These are phyloP conservation scores for Conoideocrella luteorostrata DNA, from an alignment of 2,329 filamentous ascomycete species.

Conservation along the genomic window DNA sequence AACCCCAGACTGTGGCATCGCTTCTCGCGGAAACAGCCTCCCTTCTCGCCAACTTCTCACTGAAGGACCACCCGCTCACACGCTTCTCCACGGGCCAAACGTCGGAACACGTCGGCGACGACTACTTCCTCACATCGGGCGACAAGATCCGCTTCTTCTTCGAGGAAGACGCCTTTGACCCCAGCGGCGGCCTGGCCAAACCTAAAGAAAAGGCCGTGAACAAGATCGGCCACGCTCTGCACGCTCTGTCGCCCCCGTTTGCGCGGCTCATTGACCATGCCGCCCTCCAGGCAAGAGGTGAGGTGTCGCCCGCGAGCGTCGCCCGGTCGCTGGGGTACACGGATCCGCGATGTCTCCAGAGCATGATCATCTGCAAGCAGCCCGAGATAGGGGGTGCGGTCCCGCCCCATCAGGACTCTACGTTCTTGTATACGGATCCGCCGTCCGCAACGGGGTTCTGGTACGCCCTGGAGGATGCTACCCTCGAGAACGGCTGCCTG, in stretches of 20 bases:
- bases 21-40: slow-evolving; percentile 69
- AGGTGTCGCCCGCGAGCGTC: slow-evolving; percentile 49
- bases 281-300: slow-evolving; percentile 21
- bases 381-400: slow-evolving; percentile 92
- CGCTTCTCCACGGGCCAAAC: slow-evolving; percentile 81
- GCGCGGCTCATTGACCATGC: slow-evolving; percentile 49
- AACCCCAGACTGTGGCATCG: slow-evolving; percentile 53
- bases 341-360: slow-evolving; percentile 77
- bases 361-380: slow-evolving; percentile 98
- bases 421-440: slow-evolving; percentile 84
- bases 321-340: slow-evolving; percentile 65
- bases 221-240: slow-evolving; percentile 76
- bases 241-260: slow-evolving; percentile 63
- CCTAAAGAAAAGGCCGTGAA: slow-evolving; percentile 85
- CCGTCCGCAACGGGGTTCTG: slow-evolving; percentile 92
- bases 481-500: slow-evolving; percentile 77
- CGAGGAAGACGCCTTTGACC: slow-evolving; percentile 83
- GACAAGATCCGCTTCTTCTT: slow-evolving; percentile 97
- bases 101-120: slow-evolving; percentile 78
- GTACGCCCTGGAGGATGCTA: slow-evolving; percentile 94
- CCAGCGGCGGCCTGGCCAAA: slow-evolving; percentile 58
- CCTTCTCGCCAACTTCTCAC: slow-evolving; percentile 68
- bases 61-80: slow-evolving; percentile 86
- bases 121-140: slow-evolving; percentile 85
- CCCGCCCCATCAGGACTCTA: slow-evolving; percentile 84